Base-by-base conservation (phyloP, 495 filamentous ascomycete species). In the Xylaria longipes region DNA sequence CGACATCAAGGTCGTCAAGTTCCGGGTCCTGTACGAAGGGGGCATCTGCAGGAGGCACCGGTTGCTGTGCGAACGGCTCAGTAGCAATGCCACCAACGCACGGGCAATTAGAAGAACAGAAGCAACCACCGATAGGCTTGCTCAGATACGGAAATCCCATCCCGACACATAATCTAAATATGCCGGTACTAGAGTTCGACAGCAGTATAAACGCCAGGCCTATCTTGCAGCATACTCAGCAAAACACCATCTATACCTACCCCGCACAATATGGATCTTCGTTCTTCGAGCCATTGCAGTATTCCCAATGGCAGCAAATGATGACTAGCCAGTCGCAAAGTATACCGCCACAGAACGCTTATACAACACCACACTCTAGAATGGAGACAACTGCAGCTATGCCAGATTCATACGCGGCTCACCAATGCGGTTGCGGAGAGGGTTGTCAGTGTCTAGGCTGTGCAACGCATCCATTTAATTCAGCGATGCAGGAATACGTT, bases 391-490 rank as follows among this genome's bases (percentile, higher is more conserved):
- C 68, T 43, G 58, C 70, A n/a, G 41, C 50, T 62, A 37, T 50
- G 22, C 41, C 48, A 3, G 45, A 25, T 41, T 65, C 72, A 5
- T 77, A 79, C 46, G 77, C 77, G 9, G 80, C 77, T 37, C 84
- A 91, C 70, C 80, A 88, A 62, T 91, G 93, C 79, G 75, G 81
- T 74, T 91, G 94, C 77, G 88, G 94, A 71, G 83, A 90, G 61
- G 82, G 83, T 0, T 94, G 92, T 73, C 82, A 91, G 69, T 94
- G 92, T 73, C 74, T 93, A 31, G 91, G 88, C 27, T 94, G 92
- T 74, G 79, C 87, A 29, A 84, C 86, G 46, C 92, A 94, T 75
- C 92, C 92, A 5, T 93, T 89, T 77, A 94, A 94, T 75, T 81
- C 87, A 27, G 86, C 88, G n/a, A 93, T 90, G n/a, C 82, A 84